phyloP scores from a whole-genome alignment of 2,329 filamentous ascomycete genomes.

The Beauveria sp. region DNA sequence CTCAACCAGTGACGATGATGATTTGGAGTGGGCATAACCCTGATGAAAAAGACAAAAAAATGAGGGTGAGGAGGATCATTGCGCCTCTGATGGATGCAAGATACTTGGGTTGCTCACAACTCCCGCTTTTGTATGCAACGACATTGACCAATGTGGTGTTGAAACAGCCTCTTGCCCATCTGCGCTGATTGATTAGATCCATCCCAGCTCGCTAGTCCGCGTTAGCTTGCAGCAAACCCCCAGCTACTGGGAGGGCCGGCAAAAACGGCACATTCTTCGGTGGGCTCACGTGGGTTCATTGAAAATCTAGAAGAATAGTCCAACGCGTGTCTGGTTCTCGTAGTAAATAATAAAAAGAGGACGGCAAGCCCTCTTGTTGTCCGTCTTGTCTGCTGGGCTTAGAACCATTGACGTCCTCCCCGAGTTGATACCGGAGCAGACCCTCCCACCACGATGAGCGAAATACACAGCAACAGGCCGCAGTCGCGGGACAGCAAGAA shows the following conservation, averaged over 20 bases:
- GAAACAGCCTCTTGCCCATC: too few species aligned
- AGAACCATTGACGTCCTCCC: not conserved
- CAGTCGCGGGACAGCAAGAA: not conserved
- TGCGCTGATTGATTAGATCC: conserved; percentile 10
- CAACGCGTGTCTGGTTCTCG: not conserved
- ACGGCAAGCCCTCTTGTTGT: not conserved
- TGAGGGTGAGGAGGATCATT: too few species aligned
- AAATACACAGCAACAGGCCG: not conserved
- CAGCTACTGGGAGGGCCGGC: not conserved
- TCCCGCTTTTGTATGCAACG: too few species aligned
- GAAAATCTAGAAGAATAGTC: not conserved
- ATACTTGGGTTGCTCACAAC: too few species aligned
- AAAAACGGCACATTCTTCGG: not conserved
- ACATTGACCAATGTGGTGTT: too few species aligned
- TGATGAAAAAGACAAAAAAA: too few species aligned
- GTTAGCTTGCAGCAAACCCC: not conserved
- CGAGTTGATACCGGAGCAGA: not conserved
- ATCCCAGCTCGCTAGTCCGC: not conserved
- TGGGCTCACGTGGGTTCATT: not conserved
- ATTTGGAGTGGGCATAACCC: too few species aligned
- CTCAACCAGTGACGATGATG: too few species aligned
- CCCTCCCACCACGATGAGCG: not conserved
- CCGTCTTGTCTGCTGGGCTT: not conserved
- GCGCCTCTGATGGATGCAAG: too few species aligned
- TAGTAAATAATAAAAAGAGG: not conserved